These are phyloP conservation scores for Aaosphaeria arxii DNA, from an alignment of 2,329 filamentous ascomycete species.

Conservation along the genomic window DNA sequence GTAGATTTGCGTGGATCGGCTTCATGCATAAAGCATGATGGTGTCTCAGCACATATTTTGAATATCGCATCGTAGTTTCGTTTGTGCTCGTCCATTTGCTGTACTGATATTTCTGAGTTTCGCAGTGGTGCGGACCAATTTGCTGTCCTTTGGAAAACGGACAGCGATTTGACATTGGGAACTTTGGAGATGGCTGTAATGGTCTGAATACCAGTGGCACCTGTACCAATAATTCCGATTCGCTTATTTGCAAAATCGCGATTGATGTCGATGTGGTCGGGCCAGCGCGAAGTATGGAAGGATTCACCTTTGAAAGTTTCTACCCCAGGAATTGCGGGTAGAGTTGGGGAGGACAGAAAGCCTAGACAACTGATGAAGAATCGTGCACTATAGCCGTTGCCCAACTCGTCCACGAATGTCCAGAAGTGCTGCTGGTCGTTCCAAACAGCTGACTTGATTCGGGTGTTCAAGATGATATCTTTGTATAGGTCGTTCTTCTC, in stretches of 20 bases:
- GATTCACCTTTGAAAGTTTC: slow-evolving; percentile 55
- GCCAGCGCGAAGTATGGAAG: slow-evolving; percentile 57
- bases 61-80: slow-evolving; percentile 33
- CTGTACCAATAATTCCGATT: slow-evolving; percentile 60
- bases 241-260: slow-evolving; percentile 41
- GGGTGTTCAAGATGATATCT: slow-evolving; percentile 52
- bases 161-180: slow-evolving; percentile 2
- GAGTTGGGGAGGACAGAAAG: slow-evolving; percentile 10
- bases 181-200: slow-evolving; percentile 11
- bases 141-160: slow-evolving; percentile 55
- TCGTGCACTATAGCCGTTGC: not conserved
- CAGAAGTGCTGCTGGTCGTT: slow-evolving; percentile 4
- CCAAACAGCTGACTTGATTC: slow-evolving; percentile 40
- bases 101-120: slow-evolving; percentile 27
- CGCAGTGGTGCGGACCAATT: slow-evolving; percentile 56
- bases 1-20: slow-evolving; percentile 26
- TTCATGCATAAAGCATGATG: slow-evolving; percentile 23
- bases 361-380: slow-evolving; percentile 3
- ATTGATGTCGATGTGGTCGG: slow-evolving; percentile 47
- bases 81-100: slow-evolving; percentile 30
- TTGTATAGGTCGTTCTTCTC: slow-evolving; percentile 47
- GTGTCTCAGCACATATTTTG: slow-evolving; percentile 9
- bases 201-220: slow-evolving; percentile 60
- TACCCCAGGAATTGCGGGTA: slow-evolving; percentile 41
- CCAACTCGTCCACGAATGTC: slow-evolving; percentile 3